Percentiles rank a stretch among this genome's conserved stretches.
Conservation (phyloP, 768 basidiomycete species). For the Suillus alpinus region DNA sequence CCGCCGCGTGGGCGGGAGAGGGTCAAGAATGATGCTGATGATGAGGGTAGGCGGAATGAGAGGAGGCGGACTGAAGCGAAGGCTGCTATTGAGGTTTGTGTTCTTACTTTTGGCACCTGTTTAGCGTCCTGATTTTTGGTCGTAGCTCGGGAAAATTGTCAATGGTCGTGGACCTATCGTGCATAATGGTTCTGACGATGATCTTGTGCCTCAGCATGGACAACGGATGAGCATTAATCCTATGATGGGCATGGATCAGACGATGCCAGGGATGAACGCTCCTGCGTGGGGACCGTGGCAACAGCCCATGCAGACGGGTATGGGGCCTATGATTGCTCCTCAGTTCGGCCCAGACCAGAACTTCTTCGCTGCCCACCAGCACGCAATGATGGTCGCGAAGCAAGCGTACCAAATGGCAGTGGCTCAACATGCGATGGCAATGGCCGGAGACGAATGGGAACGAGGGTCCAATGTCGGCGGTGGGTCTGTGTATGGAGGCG, state of each 20-base stretch:
- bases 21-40: slow-evolving; percentile 28
- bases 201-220: slow-evolving; percentile 26
- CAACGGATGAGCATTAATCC: slow-evolving; percentile 38
- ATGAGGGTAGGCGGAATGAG: slow-evolving; percentile 63
- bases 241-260: slow-evolving; percentile 26
- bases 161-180: slow-evolving; percentile 70
- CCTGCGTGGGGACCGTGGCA: slow-evolving; percentile 34
- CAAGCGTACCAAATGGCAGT: slow-evolving; percentile 90
- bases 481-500: slow-evolving; percentile 35
- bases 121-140: slow-evolving; percentile 8
- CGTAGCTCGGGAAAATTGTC: slow-evolving; percentile 82
- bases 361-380: slow-evolving; percentile 76
- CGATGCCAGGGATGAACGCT: slow-evolving; percentile 27
- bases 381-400: slow-evolving; percentile 83
- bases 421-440: slow-evolving; percentile 85
- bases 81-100: slow-evolving; percentile 81
- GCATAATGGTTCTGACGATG: slow-evolving; percentile 46
- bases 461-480: slow-evolving; percentile 57
- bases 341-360: slow-evolving; percentile 49
- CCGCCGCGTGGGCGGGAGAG: slow-evolving; percentile 30
- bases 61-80: slow-evolving; percentile 80
- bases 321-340: slow-evolving; percentile 35
- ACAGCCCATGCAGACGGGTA: slow-evolving; percentile 23
- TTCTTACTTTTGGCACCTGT: slow-evolving; percentile 4
- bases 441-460: slow-evolving; percentile 92